Evolutionary conservation across 2,329 filamentous ascomycete species (phyloP).

Genomic region (Neofusicoccum sp.): DNA sequence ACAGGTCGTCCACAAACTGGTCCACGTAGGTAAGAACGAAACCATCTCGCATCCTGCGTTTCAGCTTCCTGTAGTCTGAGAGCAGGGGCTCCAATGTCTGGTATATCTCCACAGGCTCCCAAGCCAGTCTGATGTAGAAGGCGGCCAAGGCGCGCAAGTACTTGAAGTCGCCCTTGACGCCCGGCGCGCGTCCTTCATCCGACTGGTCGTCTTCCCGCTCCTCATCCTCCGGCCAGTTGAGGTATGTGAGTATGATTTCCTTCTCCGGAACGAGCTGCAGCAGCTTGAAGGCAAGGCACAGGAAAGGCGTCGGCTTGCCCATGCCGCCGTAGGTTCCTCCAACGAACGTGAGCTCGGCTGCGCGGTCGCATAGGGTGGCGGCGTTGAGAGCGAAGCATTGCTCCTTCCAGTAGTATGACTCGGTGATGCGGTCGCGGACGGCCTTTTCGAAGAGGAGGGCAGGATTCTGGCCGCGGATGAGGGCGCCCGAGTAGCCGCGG

Average conservation of each 20-base stretch:
- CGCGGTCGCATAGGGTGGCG: slow-evolving; percentile 78
- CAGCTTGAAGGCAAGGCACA: slow-evolving; percentile 93
- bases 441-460: slow-evolving; percentile 95
- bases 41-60: slow-evolving; percentile 70
- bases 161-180: slow-evolving; percentile 53
- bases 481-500: slow-evolving; percentile 72
- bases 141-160: slow-evolving; percentile 86
- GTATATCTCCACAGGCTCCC: slow-evolving; percentile 79
- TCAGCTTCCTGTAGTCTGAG: slow-evolving; percentile 78
- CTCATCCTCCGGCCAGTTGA: slow-evolving; percentile 69
- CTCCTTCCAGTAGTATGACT: slow-evolving; percentile 97
- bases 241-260: slow-evolving; percentile 75
- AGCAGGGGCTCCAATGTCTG: slow-evolving; percentile 76
- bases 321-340: slow-evolving; percentile 83
- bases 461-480: slow-evolving; percentile 88
- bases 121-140: slow-evolving; percentile 90
- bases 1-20: slow-evolving; percentile 87
- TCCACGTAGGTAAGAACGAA: slow-evolving; percentile 80
- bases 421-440: slow-evolving; percentile 90
- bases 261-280: slow-evolving; percentile 81
- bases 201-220: slow-evolving; percentile 62
- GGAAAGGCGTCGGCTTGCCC: slow-evolving; percentile 86
- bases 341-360: slow-evolving; percentile 78
- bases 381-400: slow-evolving; percentile 94
- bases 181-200: slow-evolving; percentile 19